A percentile compares a stretch with the other conserved stretches of the same genome.
These are phyloP conservation scores for Rhizomucor miehei DNA, from an alignment of 371 early-diverging fungal species.

Conservation along the genomic window DNA sequence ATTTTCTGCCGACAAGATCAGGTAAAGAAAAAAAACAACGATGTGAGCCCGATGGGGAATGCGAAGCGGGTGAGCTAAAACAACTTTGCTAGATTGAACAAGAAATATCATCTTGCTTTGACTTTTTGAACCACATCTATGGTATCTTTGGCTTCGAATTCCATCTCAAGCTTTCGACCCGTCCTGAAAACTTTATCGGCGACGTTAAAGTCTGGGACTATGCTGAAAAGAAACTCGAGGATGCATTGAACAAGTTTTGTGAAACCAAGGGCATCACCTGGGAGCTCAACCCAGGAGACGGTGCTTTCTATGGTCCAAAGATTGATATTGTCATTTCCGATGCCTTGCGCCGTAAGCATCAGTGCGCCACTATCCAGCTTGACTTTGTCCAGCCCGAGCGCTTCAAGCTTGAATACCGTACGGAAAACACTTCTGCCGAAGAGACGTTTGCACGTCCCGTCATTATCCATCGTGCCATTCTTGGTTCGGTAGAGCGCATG, in stretches of 20 bases:
- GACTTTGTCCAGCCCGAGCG: conserved; percentile 97
- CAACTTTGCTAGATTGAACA: conserved; percentile 42
- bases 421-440: conserved; percentile 48
- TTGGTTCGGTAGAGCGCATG: conserved; percentile 98
- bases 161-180: conserved; percentile 91
- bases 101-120: conserved; percentile 80
- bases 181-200: conserved; percentile 98
- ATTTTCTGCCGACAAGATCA: conserved; percentile 95
- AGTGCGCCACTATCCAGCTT: conserved; percentile 99
- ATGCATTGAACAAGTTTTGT: conserved; percentile 76
- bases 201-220: conserved; percentile 93
- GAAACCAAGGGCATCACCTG: conserved; percentile 59
- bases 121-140: conserved; percentile 85
- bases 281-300: conserved; percentile 97
- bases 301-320: conserved; percentile 99
- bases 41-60: too few relatives aligned
- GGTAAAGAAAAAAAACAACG: neutral
- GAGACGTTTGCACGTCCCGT: conserved; percentile 81
- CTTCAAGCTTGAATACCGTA: conserved; percentile 89
- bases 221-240: conserved; percentile 86
- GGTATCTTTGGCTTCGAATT: conserved; percentile 92
- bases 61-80: too few relatives aligned
- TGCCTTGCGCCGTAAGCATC: conserved; percentile 90
- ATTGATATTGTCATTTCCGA: conserved; percentile 98
- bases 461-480: conserved; percentile 99